Evolutionary conservation across 1,284 basidiomycete genomes (phyloP).

Genomic region (Apiotrichum laibachii): DNA sequence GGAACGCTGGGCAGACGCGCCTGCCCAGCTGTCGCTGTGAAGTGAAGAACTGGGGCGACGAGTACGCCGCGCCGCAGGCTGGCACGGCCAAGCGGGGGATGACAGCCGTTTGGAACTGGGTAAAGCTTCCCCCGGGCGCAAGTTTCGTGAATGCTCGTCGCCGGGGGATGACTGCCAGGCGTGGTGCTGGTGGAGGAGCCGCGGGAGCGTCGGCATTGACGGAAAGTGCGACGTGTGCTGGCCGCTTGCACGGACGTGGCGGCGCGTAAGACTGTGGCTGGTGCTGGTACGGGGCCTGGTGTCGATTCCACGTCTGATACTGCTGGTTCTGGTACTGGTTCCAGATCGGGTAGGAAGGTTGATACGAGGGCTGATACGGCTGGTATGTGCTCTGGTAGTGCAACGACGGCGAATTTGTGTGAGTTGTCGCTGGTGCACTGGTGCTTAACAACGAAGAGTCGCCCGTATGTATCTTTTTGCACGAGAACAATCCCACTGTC

Average conservation of each 20-base stretch:
- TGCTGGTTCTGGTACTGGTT: too few species aligned
- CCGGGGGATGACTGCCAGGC: constrained; percentile 1
- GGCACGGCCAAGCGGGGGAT: neutral
- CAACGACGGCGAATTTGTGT: too few species aligned
- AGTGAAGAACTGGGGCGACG: neutral
- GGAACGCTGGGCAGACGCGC: neutral
- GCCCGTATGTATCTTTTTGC: too few species aligned
- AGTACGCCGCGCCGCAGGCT: neutral
- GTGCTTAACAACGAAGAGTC: too few species aligned
- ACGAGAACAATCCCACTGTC: too few species aligned
- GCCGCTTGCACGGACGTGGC: neutral
- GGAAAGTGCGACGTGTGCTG: constrained; percentile 30
- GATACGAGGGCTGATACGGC: too few species aligned
- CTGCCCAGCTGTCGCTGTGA: neutral
- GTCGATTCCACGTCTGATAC: too few species aligned
- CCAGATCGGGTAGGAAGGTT: too few species aligned
- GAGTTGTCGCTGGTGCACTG: too few species aligned
- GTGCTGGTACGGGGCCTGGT: too few species aligned
- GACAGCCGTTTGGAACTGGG: neutral
- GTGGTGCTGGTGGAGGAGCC: constrained; percentile 10
- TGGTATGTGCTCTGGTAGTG: too few species aligned
- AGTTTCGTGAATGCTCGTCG: neutral
- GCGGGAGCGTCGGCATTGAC: constrained; percentile 32
- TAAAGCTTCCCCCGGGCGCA: neutral
- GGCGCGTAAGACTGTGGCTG: too few species aligned